A percentile compares a stretch with the other conserved stretches of the same genome.
These are phyloP conservation scores for Tetragonia tetragonoides DNA, from an alignment of 148 eudicot species.

Conservation along the genomic window DNA sequence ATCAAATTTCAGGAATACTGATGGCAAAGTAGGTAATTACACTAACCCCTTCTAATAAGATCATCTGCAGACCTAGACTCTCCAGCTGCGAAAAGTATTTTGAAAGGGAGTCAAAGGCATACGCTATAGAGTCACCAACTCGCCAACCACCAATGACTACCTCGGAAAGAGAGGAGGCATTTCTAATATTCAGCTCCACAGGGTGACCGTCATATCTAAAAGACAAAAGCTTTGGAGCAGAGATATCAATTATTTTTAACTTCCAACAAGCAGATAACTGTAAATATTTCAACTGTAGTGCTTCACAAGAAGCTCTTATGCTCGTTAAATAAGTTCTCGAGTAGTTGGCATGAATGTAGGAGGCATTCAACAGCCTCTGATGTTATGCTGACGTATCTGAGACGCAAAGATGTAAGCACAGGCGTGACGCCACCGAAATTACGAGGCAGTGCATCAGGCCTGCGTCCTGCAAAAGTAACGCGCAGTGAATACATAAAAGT, in stretches of 20 bases:
- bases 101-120: background rate
- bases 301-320: background rate
- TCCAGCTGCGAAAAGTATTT: background rate
- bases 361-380: background rate
- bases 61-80: constrained; percentile 2
- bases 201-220: background rate
- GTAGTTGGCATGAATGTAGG: too few relatives aligned
- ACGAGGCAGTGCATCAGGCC: background rate
- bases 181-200: background rate
- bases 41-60: background rate
- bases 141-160: background rate
- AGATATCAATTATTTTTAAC: background rate
- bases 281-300: background rate
- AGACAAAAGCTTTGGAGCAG: background rate
- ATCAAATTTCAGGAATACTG: too few relatives aligned
- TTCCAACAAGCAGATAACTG: background rate
- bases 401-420: background rate
- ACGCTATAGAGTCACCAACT: background rate
- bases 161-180: background rate
- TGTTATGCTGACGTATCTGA: background rate
- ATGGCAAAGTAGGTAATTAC: background rate
- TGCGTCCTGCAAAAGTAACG: background rate
- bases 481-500: background rate
- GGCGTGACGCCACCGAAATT: background rate
- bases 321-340: constrained; percentile 9